These are phyloP conservation scores for Peronospora destructor DNA, from an alignment of 352 stramenopile species.

Conservation along the genomic window DNA sequence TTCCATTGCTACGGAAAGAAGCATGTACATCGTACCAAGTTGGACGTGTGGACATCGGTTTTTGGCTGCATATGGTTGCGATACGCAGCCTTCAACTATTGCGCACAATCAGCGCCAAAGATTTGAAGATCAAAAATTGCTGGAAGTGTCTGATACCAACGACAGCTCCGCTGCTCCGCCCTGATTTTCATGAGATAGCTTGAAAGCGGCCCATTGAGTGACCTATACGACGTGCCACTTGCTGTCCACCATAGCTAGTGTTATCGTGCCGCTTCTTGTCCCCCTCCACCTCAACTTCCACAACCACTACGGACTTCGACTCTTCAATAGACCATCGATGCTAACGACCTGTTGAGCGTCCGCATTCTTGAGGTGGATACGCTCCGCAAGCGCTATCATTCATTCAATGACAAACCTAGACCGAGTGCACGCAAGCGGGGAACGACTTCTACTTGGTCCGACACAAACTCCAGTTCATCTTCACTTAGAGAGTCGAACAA, in stretches of 20 bases:
- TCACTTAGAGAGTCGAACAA: constrained; percentile 21
- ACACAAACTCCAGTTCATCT: constrained; percentile 36
- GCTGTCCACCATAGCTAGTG: constrained; percentile 31
- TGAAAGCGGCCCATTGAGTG: constrained; percentile 49
- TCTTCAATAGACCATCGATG: constrained; percentile 53
- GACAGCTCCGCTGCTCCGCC: constrained; percentile 16
- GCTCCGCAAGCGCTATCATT: constrained; percentile 42
- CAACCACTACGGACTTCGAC: constrained; percentile 31
- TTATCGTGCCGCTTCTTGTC: constrained; percentile 27
- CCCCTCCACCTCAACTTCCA: constrained; percentile 47
- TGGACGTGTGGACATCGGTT: constrained; percentile 77
- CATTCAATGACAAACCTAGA: constrained; percentile 21
- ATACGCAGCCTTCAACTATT: constrained; percentile 85
- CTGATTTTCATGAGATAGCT: constrained; percentile 33
- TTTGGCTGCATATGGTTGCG: constrained; percentile 88
- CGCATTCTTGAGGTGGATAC: constrained; percentile 31
- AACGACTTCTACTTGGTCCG: constrained; percentile 25
- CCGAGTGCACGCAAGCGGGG: constrained; percentile 35
- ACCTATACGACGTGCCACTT: constrained; percentile 57
- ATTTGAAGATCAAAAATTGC: constrained; percentile 74
- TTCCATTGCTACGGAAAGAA: constrained; percentile 78
- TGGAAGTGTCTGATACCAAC: constrained; percentile 36
- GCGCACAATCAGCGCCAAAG: constrained; percentile 86
- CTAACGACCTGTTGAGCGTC: constrained; percentile 47
- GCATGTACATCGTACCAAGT: constrained; percentile 88